Percentiles rank a stretch among this genome's conserved stretches.
Conservation (phyloP, 2,329 filamentous ascomycete species). For the Coniochaeta hoffmannii region DNA sequence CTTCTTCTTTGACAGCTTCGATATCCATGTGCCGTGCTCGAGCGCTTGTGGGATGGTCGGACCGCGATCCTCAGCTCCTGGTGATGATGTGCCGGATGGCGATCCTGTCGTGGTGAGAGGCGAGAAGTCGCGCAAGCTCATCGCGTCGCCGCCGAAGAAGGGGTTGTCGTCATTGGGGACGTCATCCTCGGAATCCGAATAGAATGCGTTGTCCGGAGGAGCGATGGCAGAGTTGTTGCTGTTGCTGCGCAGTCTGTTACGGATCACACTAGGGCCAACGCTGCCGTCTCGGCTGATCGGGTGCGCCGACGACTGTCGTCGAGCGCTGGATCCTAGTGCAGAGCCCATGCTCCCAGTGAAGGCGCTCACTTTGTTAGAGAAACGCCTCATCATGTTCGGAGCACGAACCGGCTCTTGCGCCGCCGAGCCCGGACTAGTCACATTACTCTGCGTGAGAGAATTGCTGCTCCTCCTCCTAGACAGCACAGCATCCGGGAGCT, state of each 20-base stretch:
- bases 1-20: constrained; percentile 85
- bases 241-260: constrained; percentile 65
- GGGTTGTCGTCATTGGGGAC: constrained; percentile 40
- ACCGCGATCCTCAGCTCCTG: constrained; percentile 37
- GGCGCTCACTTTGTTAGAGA: constrained; percentile 71
- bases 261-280: constrained; percentile 80
- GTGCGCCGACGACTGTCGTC: constrained; percentile 65
- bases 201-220: constrained; percentile 38
- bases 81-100: constrained; percentile 25
- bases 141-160: not conserved
- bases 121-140: constrained; percentile 15
- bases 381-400: constrained; percentile 60
- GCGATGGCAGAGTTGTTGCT: constrained; percentile 62
- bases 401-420: constrained; percentile 35
- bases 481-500: constrained; percentile 67
- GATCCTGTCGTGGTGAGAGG: not conserved
- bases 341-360: constrained; percentile 40
- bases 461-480: constrained; percentile 44
- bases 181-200: constrained; percentile 52
- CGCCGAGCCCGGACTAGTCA: constrained; percentile 44
- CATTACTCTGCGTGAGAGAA: constrained; percentile 15
- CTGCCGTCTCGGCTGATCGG: constrained; percentile 78
- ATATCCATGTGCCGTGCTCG: constrained; percentile 69
- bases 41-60: constrained; percentile 72
- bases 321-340: not conserved